A percentile compares a stretch with the other conserved stretches of the same genome.
Conservation (phyloP, 257 asterid species). For the Marsdenia floribunda region DNA sequence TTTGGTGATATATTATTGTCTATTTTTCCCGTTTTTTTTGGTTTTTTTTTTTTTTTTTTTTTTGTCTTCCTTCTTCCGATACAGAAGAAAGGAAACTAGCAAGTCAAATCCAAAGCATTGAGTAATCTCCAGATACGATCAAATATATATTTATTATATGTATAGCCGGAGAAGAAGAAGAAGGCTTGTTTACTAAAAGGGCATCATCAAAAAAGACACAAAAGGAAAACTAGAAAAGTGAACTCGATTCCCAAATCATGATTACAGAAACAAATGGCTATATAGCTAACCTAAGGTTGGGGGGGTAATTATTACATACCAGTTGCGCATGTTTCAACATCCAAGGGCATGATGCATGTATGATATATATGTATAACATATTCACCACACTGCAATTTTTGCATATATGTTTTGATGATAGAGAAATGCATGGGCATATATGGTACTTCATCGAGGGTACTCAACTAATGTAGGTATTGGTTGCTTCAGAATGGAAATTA, state of each 20-base stretch:
- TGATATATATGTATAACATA: neutral
- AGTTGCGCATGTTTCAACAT: slow-evolving; percentile 1
- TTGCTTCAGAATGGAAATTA: neutral
- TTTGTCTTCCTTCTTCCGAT: too few species aligned
- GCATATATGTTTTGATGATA: neutral
- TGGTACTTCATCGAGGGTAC: neutral
- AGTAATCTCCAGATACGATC: too few species aligned
- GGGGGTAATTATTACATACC: neutral
- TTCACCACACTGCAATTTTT: neutral
- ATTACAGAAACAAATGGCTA: slow-evolving; percentile 3
- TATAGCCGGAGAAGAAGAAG: too few species aligned
- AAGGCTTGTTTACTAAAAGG: neutral
- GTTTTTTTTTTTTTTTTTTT: too few species aligned
- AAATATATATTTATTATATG: too few species aligned
- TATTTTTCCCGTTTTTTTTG: too few species aligned
- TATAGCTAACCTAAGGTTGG: too few species aligned
- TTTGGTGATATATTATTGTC: too few species aligned
- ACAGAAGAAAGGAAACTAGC: neutral
- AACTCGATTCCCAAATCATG: neutral
- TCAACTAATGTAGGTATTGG: neutral
- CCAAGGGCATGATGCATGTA: neutral
- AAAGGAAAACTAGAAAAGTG: too few species aligned
- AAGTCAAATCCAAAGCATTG: neutral
- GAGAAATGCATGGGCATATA: neutral
- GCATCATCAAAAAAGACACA: neutral